A percentile compares a stretch with the other conserved stretches of the same genome.
Conservation (phyloP, 78 protist genomes). For the Dictyostelium brefeldianum region DNA sequence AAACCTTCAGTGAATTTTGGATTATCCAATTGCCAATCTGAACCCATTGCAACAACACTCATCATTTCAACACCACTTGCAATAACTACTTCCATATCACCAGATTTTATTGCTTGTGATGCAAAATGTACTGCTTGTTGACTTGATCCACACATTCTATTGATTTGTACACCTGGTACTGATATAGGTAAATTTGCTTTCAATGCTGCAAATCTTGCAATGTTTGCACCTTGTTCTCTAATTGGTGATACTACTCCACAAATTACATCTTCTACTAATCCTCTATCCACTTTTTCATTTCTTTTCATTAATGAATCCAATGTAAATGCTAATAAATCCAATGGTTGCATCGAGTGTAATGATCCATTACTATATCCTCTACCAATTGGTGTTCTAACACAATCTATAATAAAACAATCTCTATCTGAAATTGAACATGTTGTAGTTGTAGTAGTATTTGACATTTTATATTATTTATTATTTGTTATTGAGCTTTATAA, state of each 20-base stretch:
- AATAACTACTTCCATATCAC: constrained; percentile 85
- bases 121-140: constrained; percentile 92
- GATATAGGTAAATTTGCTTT: constrained; percentile 82
- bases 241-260: constrained; percentile 88
- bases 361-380: constrained; percentile 77
- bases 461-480: no score
- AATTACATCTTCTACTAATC: constrained; percentile 87
- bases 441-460: no score
- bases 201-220: constrained; percentile 85
- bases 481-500: no score
- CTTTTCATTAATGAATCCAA: constrained; percentile 51
- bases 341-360: constrained; percentile 52
- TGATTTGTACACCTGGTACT: constrained; percentile 90
- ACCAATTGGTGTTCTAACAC: constrained; percentile 82
- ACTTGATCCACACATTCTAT: constrained; percentile 91
- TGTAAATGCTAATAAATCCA: constrained; percentile 65
- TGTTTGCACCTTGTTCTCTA: constrained; percentile 88
- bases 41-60: constrained; percentile 86
- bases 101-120: constrained; percentile 85
- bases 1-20: constrained; percentile 49
- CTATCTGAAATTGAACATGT: constrained; percentile 42
- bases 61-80: constrained; percentile 92
- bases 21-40: constrained; percentile 79
- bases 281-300: constrained; percentile 41
- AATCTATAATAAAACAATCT: constrained; percentile 76